phyloP scores from a whole-genome alignment of 441 rosid species.

The Bruguiera hainesii region DNA sequence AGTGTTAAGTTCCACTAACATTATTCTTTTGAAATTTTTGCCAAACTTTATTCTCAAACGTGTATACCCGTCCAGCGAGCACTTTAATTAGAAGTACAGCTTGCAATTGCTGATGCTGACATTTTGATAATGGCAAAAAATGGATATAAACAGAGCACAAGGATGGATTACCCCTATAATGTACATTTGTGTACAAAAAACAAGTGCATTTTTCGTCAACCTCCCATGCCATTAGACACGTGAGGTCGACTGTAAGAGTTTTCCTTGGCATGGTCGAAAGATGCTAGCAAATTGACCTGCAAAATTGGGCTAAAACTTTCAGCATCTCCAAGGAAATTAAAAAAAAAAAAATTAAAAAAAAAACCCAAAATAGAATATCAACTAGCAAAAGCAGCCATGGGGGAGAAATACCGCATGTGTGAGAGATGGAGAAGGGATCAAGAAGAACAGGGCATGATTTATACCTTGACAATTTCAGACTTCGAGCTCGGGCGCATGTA shows the following conservation, averaged over 20 bases:
- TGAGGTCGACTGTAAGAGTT: slow-evolving; percentile 26
- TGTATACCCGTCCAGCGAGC: too few species aligned
- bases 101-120: too few species aligned
- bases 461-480: slow-evolving; percentile 92
- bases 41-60: too few species aligned
- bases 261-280: slow-evolving; percentile 45
- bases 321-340: background rate
- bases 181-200: too few species aligned
- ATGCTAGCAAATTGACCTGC: slow-evolving; percentile 82
- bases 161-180: too few species aligned
- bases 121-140: too few species aligned
- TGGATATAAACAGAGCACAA: too few species aligned
- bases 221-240: slow-evolving; percentile 69
- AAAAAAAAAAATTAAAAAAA: background rate
- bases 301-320: slow-evolving; percentile 11
- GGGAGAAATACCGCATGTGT: background rate
- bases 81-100: too few species aligned
- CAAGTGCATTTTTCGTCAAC: slow-evolving; percentile 26
- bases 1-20: too few species aligned
- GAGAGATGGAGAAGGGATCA: background rate
- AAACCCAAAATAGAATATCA: too few species aligned
- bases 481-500: slow-evolving; percentile 75
- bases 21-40: too few species aligned
- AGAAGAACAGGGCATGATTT: slow-evolving; percentile 2
- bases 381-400: background rate